Evolutionary conservation across 371 early-diverging fungal species (phyloP).

Genomic region (Apophysomyces ossiformis): DNA sequence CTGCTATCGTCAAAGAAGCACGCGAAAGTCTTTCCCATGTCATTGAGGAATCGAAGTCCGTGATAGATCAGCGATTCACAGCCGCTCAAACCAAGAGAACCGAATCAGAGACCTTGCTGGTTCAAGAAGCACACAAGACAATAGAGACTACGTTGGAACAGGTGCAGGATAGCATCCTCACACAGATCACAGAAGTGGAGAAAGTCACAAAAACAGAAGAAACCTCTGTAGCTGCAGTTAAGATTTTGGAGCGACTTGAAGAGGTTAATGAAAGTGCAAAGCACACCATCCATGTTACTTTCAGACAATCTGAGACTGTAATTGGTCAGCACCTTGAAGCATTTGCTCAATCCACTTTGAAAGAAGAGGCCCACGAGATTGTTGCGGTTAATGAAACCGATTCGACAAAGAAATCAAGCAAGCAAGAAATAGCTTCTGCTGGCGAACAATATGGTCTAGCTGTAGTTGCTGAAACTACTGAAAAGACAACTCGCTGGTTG

Average conservation of each 20-base stretch:
- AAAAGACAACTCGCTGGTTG: neutral
- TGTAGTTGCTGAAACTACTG: constrained; percentile 1
- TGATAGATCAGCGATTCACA: neutral
- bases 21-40: constrained; percentile 13
- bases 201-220: constrained; percentile 12
- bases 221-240: neutral
- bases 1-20: constrained; percentile 16
- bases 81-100: neutral
- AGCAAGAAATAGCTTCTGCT: neutral
- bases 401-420: neutral
- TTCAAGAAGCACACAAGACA: constrained; percentile 29
- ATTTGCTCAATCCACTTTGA: neutral
- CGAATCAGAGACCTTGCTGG: constrained; percentile 17
- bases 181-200: constrained; percentile 31
- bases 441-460: constrained; percentile 2
- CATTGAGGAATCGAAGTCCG: constrained; percentile 15
- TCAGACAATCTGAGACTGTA: neutral
- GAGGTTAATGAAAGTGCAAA: neutral
- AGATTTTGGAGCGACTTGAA: neutral
- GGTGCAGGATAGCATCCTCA: constrained; percentile 25
- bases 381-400: neutral
- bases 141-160: constrained; percentile 25
- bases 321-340: neutral
- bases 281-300: constrained; percentile 7
- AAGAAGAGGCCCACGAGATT: neutral